Evolutionary conservation across 164 flowering plant genomes (phyloP), one percentile per base, ranked within the genome.

Genomic region (Vitis riparia): DNA sequence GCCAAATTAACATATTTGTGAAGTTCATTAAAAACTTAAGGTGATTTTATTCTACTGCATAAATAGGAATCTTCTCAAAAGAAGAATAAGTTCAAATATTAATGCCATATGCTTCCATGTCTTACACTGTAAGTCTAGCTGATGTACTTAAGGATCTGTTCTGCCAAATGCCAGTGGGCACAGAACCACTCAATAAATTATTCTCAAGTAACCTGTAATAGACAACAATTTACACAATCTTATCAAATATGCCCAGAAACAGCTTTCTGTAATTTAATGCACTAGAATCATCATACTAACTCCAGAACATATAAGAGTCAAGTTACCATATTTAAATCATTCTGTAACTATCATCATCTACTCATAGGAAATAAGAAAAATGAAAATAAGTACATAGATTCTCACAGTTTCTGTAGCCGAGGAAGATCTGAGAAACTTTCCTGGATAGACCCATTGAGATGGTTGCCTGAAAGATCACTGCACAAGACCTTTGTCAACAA

Each of bases 361-460:
- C 44, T 37, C 44, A 37, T 37, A 37, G 5, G 6, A 44, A 1
- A 63, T 63, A 47, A 17, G 62, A 2, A 32, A 14, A 29, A 60
- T 15, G 17, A 61, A 61, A 11, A 67, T 62, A 30, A 12, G 11
- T 16, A 55, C 10, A 67, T 59, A 53, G 57, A 64, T 44, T 62
- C 94, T 89, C 74, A 94, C 98, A 94, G 73, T 80, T 55, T 88
- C 72, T 94, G 97, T 48, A 91, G 96, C 48, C 12, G 63, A 51
- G 91, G 88, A 72, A 88, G 88, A 52, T 69, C 68, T 15, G 97
- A 86, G 75, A 90, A 86, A 70, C 77, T 90, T 53, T 68, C 27
- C 14, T 92, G 96, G 59, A 94, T 84, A 29, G 87, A 71, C 78
- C 96, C 98, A 72, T 70, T 88, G 8, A 94, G 88, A 19, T 60